Evolutionary conservation across 106 monocot genomes (phyloP).

Genomic region (Acorus gramineus): DNA sequence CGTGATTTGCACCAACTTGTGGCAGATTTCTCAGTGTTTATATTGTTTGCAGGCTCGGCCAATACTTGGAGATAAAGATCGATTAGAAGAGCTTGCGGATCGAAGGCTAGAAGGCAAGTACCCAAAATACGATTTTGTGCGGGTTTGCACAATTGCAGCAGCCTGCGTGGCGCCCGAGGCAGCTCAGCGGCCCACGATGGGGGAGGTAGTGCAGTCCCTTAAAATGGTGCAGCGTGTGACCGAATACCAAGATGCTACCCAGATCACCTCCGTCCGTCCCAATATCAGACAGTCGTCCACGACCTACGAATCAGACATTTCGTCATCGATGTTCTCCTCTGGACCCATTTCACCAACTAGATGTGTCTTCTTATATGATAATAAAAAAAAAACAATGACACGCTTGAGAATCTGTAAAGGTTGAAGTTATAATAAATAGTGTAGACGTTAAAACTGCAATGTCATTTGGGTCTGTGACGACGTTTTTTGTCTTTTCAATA

Average conservation of each 20-base stretch:
- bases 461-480: too few species aligned
- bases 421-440: too few species aligned
- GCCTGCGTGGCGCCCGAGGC: constrained; percentile 87
- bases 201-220: constrained; percentile 96
- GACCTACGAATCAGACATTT: constrained; percentile 72
- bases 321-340: constrained; percentile 93
- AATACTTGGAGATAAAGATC: constrained; percentile 61
- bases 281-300: constrained; percentile 56
- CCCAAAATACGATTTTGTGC: constrained; percentile 59
- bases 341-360: constrained; percentile 87
- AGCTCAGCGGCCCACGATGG: constrained; percentile 88
- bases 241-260: constrained; percentile 50
- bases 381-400: too few species aligned
- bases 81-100: constrained; percentile 59
- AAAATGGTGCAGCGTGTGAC: constrained; percentile 82
- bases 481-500: too few species aligned
- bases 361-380: too few species aligned
- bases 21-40: neutral
- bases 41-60: constrained; percentile 44
- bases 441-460: too few species aligned
- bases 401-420: too few species aligned
- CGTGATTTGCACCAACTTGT: too few species aligned
- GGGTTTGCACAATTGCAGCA: constrained; percentile 74
- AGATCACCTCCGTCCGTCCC: constrained; percentile 31
- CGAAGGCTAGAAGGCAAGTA: constrained; percentile 46